These are phyloP conservation scores for Psilocybe cyanescens DNA, from an alignment of 768 basidiomycete species.

Conservation along the genomic window DNA sequence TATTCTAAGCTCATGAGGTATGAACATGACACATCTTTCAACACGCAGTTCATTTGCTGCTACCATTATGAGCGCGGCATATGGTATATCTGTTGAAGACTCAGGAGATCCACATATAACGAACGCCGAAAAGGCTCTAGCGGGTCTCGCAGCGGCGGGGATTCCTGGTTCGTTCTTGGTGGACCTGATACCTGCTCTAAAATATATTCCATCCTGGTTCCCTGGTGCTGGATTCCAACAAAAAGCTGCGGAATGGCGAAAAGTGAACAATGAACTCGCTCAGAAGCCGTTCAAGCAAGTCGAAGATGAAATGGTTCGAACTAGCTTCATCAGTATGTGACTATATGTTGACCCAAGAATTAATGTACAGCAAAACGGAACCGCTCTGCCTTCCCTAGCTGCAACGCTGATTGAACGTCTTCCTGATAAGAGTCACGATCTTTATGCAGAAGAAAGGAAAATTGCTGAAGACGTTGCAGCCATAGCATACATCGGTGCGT, in stretches of 20 bases:
- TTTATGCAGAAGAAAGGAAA: slow-evolving; percentile 9
- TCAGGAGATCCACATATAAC: slow-evolving; percentile 39
- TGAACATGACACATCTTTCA: neutral
- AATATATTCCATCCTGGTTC: slow-evolving; percentile 41
- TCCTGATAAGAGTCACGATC: slow-evolving; percentile 13
- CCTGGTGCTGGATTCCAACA: slow-evolving; percentile 41
- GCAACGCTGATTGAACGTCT: slow-evolving; percentile 12
- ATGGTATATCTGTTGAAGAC: slow-evolving; percentile 31
- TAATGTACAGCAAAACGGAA: slow-evolving; percentile 3
- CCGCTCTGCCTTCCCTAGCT: slow-evolving; percentile 6
- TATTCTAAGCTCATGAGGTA: neutral
- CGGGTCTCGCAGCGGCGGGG: slow-evolving; percentile 25
- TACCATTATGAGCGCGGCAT: slow-evolving; percentile 42
- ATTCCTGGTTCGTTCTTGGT: slow-evolving; percentile 29
- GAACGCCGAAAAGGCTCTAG: slow-evolving; percentile 31
- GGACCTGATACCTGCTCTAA: slow-evolving; percentile 29
- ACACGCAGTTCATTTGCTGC: slow-evolving; percentile 44
- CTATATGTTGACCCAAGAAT: neutral
- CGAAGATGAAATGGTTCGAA: slow-evolving; percentile 22
- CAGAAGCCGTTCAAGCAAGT: slow-evolving; percentile 22
- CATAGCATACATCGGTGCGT: slow-evolving; percentile 20
- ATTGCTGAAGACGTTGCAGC: slow-evolving; percentile 17
- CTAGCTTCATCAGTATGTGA: neutral
- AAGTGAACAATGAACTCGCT: slow-evolving; percentile 16
- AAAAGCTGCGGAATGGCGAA: slow-evolving; percentile 22